Evolutionary conservation across 495 filamentous ascomycete species (phyloP), one percentile per base, ranked within the genome.

Genomic region (Podospora sp.): DNA sequence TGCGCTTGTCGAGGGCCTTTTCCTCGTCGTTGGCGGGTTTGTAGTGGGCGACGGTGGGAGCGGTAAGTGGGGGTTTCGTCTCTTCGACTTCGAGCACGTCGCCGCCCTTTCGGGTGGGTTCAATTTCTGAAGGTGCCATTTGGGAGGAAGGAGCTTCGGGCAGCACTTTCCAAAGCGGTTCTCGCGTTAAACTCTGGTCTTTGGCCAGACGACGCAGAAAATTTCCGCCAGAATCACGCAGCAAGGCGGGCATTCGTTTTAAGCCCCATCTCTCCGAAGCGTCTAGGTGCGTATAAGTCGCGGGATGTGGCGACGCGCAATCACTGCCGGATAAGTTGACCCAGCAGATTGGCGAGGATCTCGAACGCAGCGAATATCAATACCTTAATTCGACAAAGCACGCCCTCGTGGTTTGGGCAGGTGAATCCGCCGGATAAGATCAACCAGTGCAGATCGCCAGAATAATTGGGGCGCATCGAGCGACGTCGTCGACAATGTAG

Each of bases 1-100:
- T 53, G 11, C 26, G 61, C 49, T 55, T 67, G 58, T 67, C 65
- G 26, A 67, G 65, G 8, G 20, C 36, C 46, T 62, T 61, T 20
- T 67, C 65, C 11, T 67, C 58, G 9, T 67, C 65, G 8, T 11
- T 67, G n/a, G 25, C 25, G 1, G 65, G 57, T 26, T 26, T 21
- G 21, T 67, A 67, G 25, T 62, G 65, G 14, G 58, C 58, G n/a
- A 55, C 56, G 26, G 40, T 46, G 40, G 40, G 40, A 14, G 9
- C 40, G 11, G n/a, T 14, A 57, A 57, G 20, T 20, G 21, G 57
- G 8, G 22, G 57, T 53, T 49, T 64, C 22, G 62, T 64, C 25
- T 22, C 50, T 16, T 27, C 50, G 26, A 55, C 25, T 21, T 55
- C 52, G 7, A 24, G 21, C 9, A 22, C 52, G 24, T 55, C 52